These are phyloP conservation scores for Brassica carinata DNA, from an alignment of 345 rosid species.

Conservation along the genomic window DNA sequence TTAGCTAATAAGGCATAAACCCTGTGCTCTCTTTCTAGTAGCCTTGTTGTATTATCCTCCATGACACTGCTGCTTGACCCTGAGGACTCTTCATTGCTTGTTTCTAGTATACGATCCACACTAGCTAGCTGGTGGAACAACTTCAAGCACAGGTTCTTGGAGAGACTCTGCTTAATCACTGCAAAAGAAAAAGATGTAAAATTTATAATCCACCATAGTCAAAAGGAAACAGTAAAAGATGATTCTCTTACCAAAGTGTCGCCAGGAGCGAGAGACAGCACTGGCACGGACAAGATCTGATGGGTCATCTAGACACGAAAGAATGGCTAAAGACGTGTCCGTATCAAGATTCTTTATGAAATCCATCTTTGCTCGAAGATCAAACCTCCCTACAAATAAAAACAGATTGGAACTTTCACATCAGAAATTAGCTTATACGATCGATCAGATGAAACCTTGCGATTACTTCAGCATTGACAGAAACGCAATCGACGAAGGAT, in stretches of 20 bases:
- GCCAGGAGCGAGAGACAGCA: slow-evolving; percentile 72
- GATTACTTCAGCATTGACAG: not conserved
- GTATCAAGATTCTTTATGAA: slow-evolving; percentile 52
- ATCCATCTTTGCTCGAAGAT: slow-evolving; percentile 38
- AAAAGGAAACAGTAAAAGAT: not conserved
- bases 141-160: slow-evolving; percentile 65
- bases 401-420: not conserved
- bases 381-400: not conserved
- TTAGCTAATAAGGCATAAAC: slow-evolving; percentile 64
- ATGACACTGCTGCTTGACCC: slow-evolving; percentile 46
- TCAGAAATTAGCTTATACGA: not conserved
- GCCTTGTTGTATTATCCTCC: slow-evolving; percentile 24
- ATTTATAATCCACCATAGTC: not conserved
- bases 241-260: slow-evolving; percentile 55
- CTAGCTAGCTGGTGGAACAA: slow-evolving; percentile 62
- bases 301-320: slow-evolving; percentile 58
- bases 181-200: not conserved
- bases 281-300: slow-evolving; percentile 68
- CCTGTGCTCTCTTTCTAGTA: slow-evolving; percentile 59
- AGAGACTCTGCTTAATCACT: slow-evolving; percentile 48
- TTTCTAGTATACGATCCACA: slow-evolving; percentile 54
- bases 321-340: slow-evolving; percentile 53
- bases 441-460: not conserved
- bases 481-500: not conserved
- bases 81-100: slow-evolving; percentile 21